Conservation (phyloP, 345 rosid genomes). For the Aquilaria sinensis region DNA sequence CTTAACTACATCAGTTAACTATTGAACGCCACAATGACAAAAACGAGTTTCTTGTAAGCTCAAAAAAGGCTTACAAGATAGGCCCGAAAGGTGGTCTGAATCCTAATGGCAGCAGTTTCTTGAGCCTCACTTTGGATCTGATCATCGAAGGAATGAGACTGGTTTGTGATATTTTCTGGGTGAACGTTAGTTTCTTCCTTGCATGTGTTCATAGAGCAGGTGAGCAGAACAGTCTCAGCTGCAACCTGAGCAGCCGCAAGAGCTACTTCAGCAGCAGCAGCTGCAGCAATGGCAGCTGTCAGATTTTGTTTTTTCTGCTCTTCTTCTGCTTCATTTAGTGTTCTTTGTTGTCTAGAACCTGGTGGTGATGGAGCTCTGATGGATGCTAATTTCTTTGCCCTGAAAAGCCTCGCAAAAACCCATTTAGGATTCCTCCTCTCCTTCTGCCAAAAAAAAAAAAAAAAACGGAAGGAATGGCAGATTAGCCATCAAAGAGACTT, state of each 20-base stretch:
- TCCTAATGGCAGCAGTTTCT: constrained; percentile 44
- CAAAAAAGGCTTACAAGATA: constrained; percentile 55
- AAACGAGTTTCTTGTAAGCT: background rate
- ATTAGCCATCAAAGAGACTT: too few relatives aligned
- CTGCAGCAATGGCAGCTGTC: constrained; percentile 39
- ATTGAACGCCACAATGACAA: background rate
- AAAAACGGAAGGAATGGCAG: too few relatives aligned
- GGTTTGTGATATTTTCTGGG: constrained; percentile 15
- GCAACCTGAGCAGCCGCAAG: constrained; percentile 44
- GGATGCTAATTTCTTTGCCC: constrained; percentile 39
- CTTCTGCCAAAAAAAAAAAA: constrained; percentile 33
- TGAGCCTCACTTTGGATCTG: constrained; percentile 21
- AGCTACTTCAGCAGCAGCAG: constrained; percentile 56
- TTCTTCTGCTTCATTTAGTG: constrained; percentile 19
- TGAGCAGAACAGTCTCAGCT: constrained; percentile 42
- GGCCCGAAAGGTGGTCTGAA: constrained; percentile 71
- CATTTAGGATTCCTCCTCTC: constrained; percentile 48
- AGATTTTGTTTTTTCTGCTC: constrained; percentile 41
- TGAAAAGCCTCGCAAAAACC: constrained; percentile 51
- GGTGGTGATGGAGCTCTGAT: constrained; percentile 42
- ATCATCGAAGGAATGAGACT: constrained; percentile 4
- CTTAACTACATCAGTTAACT: background rate
- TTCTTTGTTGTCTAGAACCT: constrained; percentile 3
- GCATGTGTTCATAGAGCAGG: constrained; percentile 21
- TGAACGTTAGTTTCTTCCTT: constrained; percentile 19